These are phyloP conservation scores for Neoboletus brunneissimus DNA, from an alignment of 768 basidiomycete species.

Conservation along the genomic window DNA sequence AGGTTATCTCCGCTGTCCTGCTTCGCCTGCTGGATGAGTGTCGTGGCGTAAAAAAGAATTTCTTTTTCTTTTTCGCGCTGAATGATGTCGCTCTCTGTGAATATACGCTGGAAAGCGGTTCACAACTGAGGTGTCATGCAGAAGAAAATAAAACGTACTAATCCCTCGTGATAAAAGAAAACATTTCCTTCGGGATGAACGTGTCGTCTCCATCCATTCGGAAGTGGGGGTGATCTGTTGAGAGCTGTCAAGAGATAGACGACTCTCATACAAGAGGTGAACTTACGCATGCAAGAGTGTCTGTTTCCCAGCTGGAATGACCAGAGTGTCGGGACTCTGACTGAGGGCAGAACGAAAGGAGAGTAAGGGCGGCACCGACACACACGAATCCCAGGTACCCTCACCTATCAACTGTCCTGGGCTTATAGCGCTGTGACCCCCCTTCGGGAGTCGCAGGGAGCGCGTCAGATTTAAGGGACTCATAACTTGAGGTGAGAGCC, in stretches of 20 bases:
- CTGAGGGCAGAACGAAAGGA: background rate
- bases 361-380: background rate
- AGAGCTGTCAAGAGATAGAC: background rate
- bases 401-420: background rate
- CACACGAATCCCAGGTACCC: background rate
- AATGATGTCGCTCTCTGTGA: constrained; percentile 12
- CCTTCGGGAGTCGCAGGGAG: constrained; percentile 5
- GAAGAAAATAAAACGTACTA: background rate
- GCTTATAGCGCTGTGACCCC: constrained; percentile 10
- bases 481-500: background rate
- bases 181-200: constrained; percentile 14
- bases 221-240: background rate
- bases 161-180: constrained; percentile 12
- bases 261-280: background rate
- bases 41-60: background rate
- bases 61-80: background rate
- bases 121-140: background rate
- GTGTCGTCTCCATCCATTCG: constrained; percentile 6
- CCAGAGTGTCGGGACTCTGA: background rate
- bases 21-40: constrained; percentile 6
- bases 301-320: constrained; percentile 8
- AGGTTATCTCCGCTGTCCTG: background rate
- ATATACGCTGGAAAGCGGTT: constrained; percentile 12
- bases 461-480: background rate
- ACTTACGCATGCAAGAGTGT: constrained; percentile 7